Evolutionary conservation across 2,329 filamentous ascomycete species (phyloP).

Genomic region (Clarireedia homoeocarpa): DNA sequence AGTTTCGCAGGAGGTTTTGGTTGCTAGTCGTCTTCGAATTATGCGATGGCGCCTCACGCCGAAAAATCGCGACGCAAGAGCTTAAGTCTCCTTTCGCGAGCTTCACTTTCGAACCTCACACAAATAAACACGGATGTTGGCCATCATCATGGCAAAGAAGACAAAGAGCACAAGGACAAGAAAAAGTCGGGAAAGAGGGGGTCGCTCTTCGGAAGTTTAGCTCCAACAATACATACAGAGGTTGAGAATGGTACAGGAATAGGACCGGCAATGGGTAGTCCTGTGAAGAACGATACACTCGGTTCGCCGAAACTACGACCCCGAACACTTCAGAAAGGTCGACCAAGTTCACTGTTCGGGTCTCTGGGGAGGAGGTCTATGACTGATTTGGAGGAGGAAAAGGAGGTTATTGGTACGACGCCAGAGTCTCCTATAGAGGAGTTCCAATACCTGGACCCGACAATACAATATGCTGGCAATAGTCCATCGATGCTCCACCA

Average conservation of each 20-base stretch:
- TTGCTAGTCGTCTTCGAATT: conserved; percentile 7
- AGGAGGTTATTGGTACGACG: conserved; percentile 15
- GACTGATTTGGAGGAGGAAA: conserved; percentile 21
- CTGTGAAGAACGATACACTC: conserved; percentile 14
- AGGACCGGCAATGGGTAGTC: conserved; percentile 15
- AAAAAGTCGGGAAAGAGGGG: conserved; percentile 24
- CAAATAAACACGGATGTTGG: conserved; percentile 24
- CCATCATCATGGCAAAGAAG: conserved; percentile 10
- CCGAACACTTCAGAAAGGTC: conserved; percentile 25
- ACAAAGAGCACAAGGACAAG: conserved; percentile 22
- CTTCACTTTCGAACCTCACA: conserved; percentile 17
- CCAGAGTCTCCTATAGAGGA: conserved; percentile 23
- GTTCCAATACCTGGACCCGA: conserved; percentile 3
- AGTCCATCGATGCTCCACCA: conserved; percentile 49
- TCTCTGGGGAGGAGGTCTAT: conserved; percentile 28
- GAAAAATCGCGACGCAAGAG: conserved; percentile 25
- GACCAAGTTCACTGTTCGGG: conserved; percentile 29
- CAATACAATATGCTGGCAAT: conserved; percentile 9
- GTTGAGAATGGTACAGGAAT: conserved; percentile 6
- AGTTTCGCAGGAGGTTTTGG: conserved; percentile 5
- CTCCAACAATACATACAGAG: conserved; percentile 11
- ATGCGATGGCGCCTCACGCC: conserved; percentile 22
- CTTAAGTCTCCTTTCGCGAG: conserved; percentile 24
- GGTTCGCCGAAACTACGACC: conserved; percentile 23
- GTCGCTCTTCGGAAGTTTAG: conserved; percentile 23